These are phyloP conservation scores for Rosa hybrid DNA, from an alignment of 331 rosid species.

Conservation along the genomic window DNA sequence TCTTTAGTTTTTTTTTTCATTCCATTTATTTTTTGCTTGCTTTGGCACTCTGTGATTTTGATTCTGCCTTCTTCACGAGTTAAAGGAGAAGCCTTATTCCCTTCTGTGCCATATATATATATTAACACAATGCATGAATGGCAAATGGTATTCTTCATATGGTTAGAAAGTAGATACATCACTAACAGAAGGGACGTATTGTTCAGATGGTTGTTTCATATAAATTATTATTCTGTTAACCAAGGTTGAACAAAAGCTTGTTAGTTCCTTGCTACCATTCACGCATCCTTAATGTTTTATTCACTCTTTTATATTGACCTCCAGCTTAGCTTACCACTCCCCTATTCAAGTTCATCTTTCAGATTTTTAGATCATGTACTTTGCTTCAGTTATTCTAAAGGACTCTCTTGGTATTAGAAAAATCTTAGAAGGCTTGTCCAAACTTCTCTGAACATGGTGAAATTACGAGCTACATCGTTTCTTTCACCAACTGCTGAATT, in stretches of 20 bases:
- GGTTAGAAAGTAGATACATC: background rate
- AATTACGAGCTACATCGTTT: background rate
- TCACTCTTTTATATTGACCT: background rate
- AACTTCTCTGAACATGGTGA: background rate
- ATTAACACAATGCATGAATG: background rate
- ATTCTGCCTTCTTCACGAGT: background rate
- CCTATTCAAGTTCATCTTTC: slow-evolving; percentile 7
- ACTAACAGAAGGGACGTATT: background rate
- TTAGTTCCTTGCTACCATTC: background rate
- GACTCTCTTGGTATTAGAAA: background rate
- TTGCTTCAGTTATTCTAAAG: background rate
- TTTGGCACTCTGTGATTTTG: background rate
- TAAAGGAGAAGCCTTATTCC: background rate
- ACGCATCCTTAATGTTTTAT: background rate
- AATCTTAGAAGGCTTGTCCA: background rate
- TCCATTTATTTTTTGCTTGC: background rate
- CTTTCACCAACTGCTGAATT: background rate
- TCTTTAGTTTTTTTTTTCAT: background rate
- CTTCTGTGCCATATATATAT: background rate
- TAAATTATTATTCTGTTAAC: background rate
- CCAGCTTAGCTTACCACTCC: slow-evolving; percentile 1
- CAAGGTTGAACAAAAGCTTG: background rate
- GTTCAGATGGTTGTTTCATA: background rate
- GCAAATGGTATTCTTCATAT: background rate
- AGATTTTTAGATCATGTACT: background rate